Percentiles rank a stretch among this genome's conserved stretches.
Conservation (phyloP, 176 grass and related monocot genomes). For the Phragmites australis region DNA sequence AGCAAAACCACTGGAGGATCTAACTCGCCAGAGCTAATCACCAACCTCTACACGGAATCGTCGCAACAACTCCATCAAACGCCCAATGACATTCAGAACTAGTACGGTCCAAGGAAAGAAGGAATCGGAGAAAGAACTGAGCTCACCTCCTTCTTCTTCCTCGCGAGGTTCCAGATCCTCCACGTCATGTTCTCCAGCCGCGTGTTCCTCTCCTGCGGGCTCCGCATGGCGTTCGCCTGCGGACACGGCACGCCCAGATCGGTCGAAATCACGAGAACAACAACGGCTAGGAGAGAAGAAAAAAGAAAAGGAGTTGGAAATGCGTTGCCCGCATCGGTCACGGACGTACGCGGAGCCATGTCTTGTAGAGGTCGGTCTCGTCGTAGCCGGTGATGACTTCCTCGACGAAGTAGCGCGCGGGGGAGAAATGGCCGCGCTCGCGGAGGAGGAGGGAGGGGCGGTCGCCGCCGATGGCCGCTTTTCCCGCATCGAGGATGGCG, state of each 20-base stretch:
- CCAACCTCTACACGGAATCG: conserved; percentile 1
- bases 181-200: conserved; percentile 98
- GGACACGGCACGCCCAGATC: conserved; percentile 22
- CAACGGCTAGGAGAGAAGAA: background rate
- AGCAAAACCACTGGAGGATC: background rate
- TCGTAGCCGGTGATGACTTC: conserved; percentile 84
- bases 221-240: conserved; percentile 94
- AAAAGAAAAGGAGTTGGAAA: background rate
- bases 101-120: background rate
- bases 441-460: conserved; percentile 69
- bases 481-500: conserved; percentile 70
- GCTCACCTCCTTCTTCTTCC: conserved; percentile 96
- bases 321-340: background rate
- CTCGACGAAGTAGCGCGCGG: conserved; percentile 85
- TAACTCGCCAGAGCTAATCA: conserved; percentile 3
- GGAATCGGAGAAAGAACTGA: background rate
- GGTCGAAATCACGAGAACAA: conserved; percentile 5
- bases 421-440: conserved; percentile 74
- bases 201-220: conserved; percentile 98
- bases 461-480: conserved; percentile 56
- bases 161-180: conserved; percentile 99
- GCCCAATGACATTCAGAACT: background rate
- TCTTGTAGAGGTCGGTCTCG: conserved; percentile 88
- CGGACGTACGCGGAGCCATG: conserved; percentile 68
- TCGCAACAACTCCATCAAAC: background rate